Percentiles rank a stretch among this genome's conserved stretches.
Conservation (phyloP, 805 yeast species). For the Tetrapisispora iriomotensis region DNA sequence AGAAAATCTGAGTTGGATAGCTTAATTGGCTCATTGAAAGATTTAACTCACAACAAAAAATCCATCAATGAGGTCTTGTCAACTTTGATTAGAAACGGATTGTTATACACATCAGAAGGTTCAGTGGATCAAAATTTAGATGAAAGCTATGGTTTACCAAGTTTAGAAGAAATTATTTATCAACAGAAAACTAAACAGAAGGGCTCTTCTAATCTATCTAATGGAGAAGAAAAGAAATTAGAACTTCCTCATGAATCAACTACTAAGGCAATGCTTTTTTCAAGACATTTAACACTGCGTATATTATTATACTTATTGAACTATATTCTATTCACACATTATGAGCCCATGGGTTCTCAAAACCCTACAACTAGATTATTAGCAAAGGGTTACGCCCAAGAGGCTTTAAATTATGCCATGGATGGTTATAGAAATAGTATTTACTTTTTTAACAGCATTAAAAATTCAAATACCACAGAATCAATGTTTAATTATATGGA, state of each 20-base stretch:
- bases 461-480: conserved; percentile 28
- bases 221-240: conserved; percentile 24
- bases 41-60: conserved; percentile 28
- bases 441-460: conserved; percentile 32
- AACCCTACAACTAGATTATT: conserved; percentile 28
- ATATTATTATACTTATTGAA: conserved; percentile 42
- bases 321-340: conserved; percentile 38
- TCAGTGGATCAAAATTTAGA: conserved; percentile 22
- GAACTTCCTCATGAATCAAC: conserved; percentile 34
- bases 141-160: conserved; percentile 26
- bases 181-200: neutral
- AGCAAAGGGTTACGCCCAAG: conserved; percentile 35
- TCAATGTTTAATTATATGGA: conserved; percentile 33
- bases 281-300: conserved; percentile 34
- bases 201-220: neutral
- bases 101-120: conserved; percentile 25
- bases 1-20: conserved; percentile 33
- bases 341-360: conserved; percentile 34
- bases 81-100: conserved; percentile 22
- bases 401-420: conserved; percentile 34
- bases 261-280: conserved; percentile 32
- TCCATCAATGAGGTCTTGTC: conserved; percentile 22
- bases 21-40: conserved; percentile 27
- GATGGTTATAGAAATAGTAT: conserved; percentile 36
- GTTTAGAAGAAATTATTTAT: conserved; percentile 21